These are phyloP conservation scores for Cyclostephanos invisitatus DNA, from an alignment of 108 stramenopile genomes.

Conservation along the genomic window DNA sequence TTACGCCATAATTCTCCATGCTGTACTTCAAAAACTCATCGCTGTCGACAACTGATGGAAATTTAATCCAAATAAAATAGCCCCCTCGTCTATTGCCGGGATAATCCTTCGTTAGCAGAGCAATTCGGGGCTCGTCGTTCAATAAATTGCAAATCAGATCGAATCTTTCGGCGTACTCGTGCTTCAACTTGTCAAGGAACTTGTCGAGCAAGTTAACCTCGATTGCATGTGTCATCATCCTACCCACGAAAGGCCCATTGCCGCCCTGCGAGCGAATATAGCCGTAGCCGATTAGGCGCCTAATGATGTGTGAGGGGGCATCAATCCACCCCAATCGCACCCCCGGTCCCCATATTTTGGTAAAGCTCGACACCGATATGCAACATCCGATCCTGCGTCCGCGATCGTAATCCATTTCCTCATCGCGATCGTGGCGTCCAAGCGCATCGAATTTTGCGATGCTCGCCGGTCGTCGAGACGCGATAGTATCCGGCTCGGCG, in stretches of 20 bases:
- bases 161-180: constrained; percentile 50
- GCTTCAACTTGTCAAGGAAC: constrained; percentile 48
- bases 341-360: constrained; percentile 74
- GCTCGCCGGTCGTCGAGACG: constrained; percentile 48
- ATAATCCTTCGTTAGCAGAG: constrained; percentile 18
- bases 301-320: constrained; percentile 53
- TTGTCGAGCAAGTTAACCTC: constrained; percentile 44
- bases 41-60: constrained; percentile 73
- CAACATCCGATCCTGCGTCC: constrained; percentile 50
- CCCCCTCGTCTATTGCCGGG: constrained; percentile 48
- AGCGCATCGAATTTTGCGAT: constrained; percentile 51
- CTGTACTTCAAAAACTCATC: constrained; percentile 55
- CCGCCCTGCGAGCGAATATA: constrained; percentile 75
- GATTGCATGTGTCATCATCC: constrained; percentile 50
- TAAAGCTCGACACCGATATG: constrained; percentile 71
- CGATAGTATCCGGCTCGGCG: no score
- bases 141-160: constrained; percentile 40
- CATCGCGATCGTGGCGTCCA: neutral
- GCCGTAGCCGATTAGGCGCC: constrained; percentile 46
- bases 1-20: constrained; percentile 33
- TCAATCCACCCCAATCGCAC: constrained; percentile 74
- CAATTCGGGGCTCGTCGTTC: constrained; percentile 36
- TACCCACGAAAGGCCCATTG: constrained; percentile 62
- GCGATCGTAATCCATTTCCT: neutral
- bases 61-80: no score